Base-by-base conservation (phyloP, 225 moss, liverwort and hornwort genomes). In the Anthoceros angustus region DNA sequence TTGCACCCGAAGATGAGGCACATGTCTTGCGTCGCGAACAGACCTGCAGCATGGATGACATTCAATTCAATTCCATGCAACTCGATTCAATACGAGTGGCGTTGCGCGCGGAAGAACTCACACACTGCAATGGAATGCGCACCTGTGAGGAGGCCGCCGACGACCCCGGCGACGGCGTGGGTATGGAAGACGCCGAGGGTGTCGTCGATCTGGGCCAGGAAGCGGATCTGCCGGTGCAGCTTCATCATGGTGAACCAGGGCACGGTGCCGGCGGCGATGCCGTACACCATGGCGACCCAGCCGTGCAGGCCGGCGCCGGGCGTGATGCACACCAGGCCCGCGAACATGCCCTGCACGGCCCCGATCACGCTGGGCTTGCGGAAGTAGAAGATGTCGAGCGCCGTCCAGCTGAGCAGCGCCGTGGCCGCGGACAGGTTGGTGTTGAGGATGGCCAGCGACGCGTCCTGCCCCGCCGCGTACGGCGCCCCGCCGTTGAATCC, bases 351-450 rank as follows among this genome's bases (percentile, higher is more conserved):
- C 55, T 55, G 55, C 14, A 55, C 55, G n/a, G 55, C 55, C 23
- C 55, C 55, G n/a, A 55, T 55, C n/a, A 55, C 55, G n/a, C 55
- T 55, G 55, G 55, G 55, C 55, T 55, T 55, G 55, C 55, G 55
- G 55, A 55, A 55, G 14, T 6, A 55, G 55, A 55, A n/a, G 55
- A 55, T 55, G 55, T 55, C 55, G 55, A 55, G 55, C 5, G 55
- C 55, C 15, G 18, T 55, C 55, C 55, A 55, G 1, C 5, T 18
- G 18, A 55, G 55, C 55, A 55, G 55, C 55, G 55, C 55, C n/a
- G 55, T 55, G 8, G 55, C 55, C n/a, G 55, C 55, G 8, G 55
- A 18, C n/a, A 55, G 18, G n/a, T 55, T 55, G 55, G 55, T 55
- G 55, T 55, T 55, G 55, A 55, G 55, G n/a, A 55, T 7, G 14